Evolutionary conservation across 805 yeast species (phyloP), one percentile per base, ranked within the genome.

Genomic region (Trichomonascus vanleenenianus): DNA sequence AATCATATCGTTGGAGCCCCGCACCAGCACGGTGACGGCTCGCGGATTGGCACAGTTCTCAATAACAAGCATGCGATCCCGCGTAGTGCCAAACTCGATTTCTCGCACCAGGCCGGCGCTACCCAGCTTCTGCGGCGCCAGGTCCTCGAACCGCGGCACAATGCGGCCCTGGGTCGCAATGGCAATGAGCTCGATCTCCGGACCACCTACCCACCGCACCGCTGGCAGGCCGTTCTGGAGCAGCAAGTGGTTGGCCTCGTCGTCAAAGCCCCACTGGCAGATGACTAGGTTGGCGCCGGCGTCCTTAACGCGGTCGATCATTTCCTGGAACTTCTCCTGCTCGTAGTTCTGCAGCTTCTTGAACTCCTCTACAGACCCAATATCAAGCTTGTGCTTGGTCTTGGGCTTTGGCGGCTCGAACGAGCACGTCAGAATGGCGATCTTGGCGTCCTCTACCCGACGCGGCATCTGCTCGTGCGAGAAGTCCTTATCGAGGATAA

Each of bases 381-480:
- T 91, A 63, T 91, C 96, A 58, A 91, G 74, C 74, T 91, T 91
- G 71, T 91, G 98, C 70, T 93, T 93, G 19, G 99, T 93, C 72
- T 93, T 93, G 56, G 99, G 99, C 70, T 93, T 93, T 58, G 99
- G 99, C 35, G 99, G 99, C 72, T 93, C 99, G 62, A 93, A 93
- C 57, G 99, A 97, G 71, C 97, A 91, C 2, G 99, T 93, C 62
- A 93, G 74, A 54, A 93, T 91, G 41, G 97, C 97, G 50, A 93
- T 75, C 63, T 85, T 87, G 53, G 87, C 95, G 64, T 88, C 83
- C 49, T 72, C 61, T 39, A 91, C 75, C 44, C 65, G 64, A 61
- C 86, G 86, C 43, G 96, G 93, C 98, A 93, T 93, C 68, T 93
- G 99, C 3, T 97, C 96, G 66, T 93, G 98, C 1, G 96, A 87